Percentiles rank a stretch among this genome's conserved stretches.
Evolutionary conservation across 2,329 filamentous ascomycete species (phyloP).

Genomic region (Fusarium scirpi): DNA sequence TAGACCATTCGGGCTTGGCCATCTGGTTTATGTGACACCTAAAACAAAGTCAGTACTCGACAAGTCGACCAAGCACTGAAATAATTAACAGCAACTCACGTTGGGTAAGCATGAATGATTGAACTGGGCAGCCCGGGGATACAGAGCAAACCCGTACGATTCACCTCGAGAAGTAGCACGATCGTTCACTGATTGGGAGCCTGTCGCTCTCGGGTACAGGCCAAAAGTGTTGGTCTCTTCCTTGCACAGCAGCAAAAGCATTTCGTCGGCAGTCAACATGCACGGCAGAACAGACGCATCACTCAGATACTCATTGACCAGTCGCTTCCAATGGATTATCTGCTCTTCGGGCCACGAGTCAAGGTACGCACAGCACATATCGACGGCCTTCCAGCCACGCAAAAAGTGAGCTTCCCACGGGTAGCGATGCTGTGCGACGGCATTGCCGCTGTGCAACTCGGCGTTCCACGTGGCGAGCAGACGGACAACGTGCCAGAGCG

Average conservation of each 20-base stretch:
- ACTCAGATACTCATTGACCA: slow-evolving; percentile 42
- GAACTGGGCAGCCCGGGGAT: slow-evolving; percentile 47
- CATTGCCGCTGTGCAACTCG: slow-evolving; percentile 23
- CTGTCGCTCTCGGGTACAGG: slow-evolving; percentile 43
- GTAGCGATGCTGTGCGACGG: neutral
- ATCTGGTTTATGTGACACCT: slow-evolving; percentile 47
- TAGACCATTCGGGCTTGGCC: slow-evolving; percentile 44
- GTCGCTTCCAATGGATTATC: slow-evolving; percentile 43
- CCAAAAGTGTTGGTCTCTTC: slow-evolving; percentile 50
- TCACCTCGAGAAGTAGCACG: slow-evolving; percentile 37
- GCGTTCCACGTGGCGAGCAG: slow-evolving; percentile 44
- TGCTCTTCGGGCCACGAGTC: slow-evolving; percentile 47
- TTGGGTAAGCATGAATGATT: slow-evolving; percentile 50
- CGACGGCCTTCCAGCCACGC: slow-evolving; percentile 45
- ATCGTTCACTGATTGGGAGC: slow-evolving; percentile 31
- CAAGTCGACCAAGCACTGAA: rapidly evolving
- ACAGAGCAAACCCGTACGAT: slow-evolving; percentile 44
- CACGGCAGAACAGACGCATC: slow-evolving; percentile 31
- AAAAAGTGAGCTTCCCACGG: slow-evolving; percentile 36
- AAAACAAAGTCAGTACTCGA: neutral
- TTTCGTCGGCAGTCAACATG: slow-evolving; percentile 32
- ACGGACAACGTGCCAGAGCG: slow-evolving; percentile 48
- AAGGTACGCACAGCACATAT: slow-evolving; percentile 47
- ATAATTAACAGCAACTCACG: slow-evolving; percentile 27
- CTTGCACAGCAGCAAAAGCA: slow-evolving; percentile 45